Conservation (phyloP, 2,329 filamentous ascomycete genomes). For the Neonectria magnoliae region DNA sequence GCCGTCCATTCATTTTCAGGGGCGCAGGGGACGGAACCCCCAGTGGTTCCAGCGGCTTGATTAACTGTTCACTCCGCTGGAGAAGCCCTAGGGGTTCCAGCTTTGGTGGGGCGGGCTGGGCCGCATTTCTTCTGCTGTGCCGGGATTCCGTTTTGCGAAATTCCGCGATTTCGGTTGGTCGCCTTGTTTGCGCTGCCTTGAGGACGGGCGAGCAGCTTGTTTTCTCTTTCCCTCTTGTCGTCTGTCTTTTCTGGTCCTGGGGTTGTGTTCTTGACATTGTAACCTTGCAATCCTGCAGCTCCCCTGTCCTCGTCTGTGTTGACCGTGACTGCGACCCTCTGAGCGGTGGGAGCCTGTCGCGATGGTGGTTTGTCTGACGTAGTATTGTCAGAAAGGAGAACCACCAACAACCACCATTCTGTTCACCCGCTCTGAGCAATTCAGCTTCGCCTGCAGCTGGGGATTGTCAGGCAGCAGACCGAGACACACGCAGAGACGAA, state of each 20-base stretch:
- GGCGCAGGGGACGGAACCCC: not conserved
- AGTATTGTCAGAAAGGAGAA: not conserved
- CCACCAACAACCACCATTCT: not conserved
- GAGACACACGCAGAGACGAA: not conserved
- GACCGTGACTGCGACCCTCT: not conserved
- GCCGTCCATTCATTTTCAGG: not conserved
- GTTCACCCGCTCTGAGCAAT: not conserved
- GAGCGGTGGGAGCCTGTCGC: not conserved
- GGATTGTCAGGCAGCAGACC: not conserved
- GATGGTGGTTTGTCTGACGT: not conserved
- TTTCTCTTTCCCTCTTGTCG: not conserved
- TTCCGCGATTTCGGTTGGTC: conserved; percentile 9
- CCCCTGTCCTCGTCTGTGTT: not conserved
- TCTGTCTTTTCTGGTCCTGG: not conserved
- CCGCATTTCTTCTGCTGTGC: conserved; percentile 14
- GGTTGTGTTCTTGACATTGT: not conserved
- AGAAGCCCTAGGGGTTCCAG: not conserved
- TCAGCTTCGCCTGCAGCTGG: not conserved
- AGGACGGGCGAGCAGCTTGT: not conserved
- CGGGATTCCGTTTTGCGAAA: not conserved
- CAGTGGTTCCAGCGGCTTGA: not conserved
- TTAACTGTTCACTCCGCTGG: no score
- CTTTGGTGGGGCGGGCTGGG: conserved; percentile 12
- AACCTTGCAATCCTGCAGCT: not conserved
- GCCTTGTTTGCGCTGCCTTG: conserved; percentile 1